A percentile compares a stretch with the other conserved stretches of the same genome.
These are phyloP conservation scores for Blastobotrys ciferrii DNA, from an alignment of 1,139 yeast genomes.

Conservation along the genomic window DNA sequence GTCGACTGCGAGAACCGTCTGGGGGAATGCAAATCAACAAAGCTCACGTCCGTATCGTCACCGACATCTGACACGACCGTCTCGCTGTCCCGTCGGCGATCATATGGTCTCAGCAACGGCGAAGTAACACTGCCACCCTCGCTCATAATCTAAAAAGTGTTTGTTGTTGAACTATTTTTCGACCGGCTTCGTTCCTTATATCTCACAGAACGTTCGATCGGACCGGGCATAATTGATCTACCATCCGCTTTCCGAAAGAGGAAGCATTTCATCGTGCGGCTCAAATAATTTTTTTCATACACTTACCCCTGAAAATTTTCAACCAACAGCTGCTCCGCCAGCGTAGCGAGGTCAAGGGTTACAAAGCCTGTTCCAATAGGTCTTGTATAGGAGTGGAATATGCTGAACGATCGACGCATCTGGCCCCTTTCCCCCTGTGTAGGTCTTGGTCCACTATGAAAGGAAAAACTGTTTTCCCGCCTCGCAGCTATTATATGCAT, in stretches of 20 bases:
- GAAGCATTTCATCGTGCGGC: background rate
- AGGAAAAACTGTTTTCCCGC: background rate
- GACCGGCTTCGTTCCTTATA: no score
- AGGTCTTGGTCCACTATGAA: no score
- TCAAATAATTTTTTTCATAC: background rate
- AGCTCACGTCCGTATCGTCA: conserved; percentile 3
- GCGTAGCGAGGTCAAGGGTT: no score
- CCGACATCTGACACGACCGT: background rate
- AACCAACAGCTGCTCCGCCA: no score
- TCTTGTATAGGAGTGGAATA: no score
- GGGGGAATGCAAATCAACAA: conserved; percentile 21
- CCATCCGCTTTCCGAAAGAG: background rate
- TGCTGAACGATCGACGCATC: no score
- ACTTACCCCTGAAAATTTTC: background rate
- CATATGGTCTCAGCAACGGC: background rate
- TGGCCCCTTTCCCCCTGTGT: no score
- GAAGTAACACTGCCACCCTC: background rate
- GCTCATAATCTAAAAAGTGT: background rate
- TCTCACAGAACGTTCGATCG: no score
- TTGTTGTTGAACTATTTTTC: background rate
- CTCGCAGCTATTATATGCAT: no score
- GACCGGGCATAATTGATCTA: background rate
- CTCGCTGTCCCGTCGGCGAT: background rate
- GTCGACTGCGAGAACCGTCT: conserved; percentile 25
- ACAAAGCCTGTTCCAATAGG: no score